Evolutionary conservation across 108 stramenopile genomes (phyloP).

Genomic region (Mayamaea pseudoterrestris): DNA sequence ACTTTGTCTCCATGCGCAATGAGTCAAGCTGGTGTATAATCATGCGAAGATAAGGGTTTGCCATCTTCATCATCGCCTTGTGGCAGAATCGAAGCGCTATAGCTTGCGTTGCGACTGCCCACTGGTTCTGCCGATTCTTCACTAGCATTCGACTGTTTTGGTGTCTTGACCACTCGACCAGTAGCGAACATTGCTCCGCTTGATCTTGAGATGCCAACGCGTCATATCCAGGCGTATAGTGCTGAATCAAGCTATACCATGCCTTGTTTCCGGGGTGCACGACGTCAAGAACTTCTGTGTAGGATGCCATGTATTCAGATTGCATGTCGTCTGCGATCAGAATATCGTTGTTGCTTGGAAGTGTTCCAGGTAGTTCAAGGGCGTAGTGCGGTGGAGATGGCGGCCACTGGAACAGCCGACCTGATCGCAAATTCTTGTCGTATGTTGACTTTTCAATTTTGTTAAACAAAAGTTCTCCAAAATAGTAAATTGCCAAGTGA

Average conservation of each 20-base stretch:
- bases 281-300: slow-evolving; percentile 17
- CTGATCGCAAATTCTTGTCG: slow-evolving; percentile 9
- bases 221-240: slow-evolving; percentile 8
- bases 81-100: slow-evolving; percentile 13
- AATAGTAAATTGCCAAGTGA: slow-evolving; percentile 8
- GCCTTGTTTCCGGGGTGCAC: slow-evolving; percentile 35
- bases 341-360: slow-evolving; percentile 24
- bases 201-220: slow-evolving; percentile 8
- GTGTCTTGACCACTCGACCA: slow-evolving; percentile 3
- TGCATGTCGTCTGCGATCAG: slow-evolving; percentile 15
- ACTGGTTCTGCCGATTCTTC: slow-evolving; percentile 19
- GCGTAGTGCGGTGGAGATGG: not conserved
- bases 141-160: slow-evolving; percentile 19
- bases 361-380: slow-evolving; percentile 3
- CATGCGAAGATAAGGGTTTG: slow-evolving; percentile 2
- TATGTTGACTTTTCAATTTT: slow-evolving; percentile 21
- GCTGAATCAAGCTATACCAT: slow-evolving; percentile 15
- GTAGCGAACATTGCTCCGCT: slow-evolving; percentile 8
- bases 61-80: slow-evolving; percentile 7
- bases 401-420: not conserved
- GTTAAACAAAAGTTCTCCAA: slow-evolving; percentile 7
- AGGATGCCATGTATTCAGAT: slow-evolving; percentile 25
- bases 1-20: slow-evolving; percentile 12
- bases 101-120: slow-evolving; percentile 14
- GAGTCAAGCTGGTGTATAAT: slow-evolving; percentile 17